Base-by-base conservation (phyloP, 805 yeast species). In the Yamadazyma sp. region DNA sequence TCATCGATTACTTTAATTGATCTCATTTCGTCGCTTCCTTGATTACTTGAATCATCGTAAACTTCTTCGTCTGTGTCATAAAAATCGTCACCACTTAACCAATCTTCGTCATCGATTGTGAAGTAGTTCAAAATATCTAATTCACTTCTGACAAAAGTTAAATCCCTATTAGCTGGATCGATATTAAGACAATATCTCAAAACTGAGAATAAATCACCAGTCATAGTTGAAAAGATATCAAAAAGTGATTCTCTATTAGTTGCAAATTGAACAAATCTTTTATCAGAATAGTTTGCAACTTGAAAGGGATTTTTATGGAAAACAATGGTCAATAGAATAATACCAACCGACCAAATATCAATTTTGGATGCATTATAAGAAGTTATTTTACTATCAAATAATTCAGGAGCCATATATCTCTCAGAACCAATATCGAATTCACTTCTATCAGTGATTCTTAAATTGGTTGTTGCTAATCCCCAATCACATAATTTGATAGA, bases 351-450 rank as follows among this genome's bases (percentile, higher is more conserved):
- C 97, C 97, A 88, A 31, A 88, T 68, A 60, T 88, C 96, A 33
- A 84, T 82, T 57, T 84, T 82, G 14, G 80, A 78, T 7, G 95
- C 86, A 48, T 82, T 83, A 56, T 88, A 89, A 27, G 70, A 65
- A 23, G 75, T 76, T 31, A 77, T 61, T 26, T 63, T 62, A 10
- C 57, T 47, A 36, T 87, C 95, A 53, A 87, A 81, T 7, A 87
- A 62, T 54, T 88, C 97, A 1, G 97, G 97, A 0, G 96, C 94
- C 97, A 88, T 88, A 59, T 88, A 88, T 43, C 95, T 71, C 60
- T 86, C 95, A 36, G 86, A 78, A 16, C 96, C 96, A 39, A 86
- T 84, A 42, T 86, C 95, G 55, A 87, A 84, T 40, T 66, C 73
- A 31, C 44, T 50, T 16, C 46, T 55, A 51, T 86, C 88, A 23